Evolutionary conservation across 495 filamentous ascomycete species (phyloP).

Genomic region (Aspergillus indologenus): DNA sequence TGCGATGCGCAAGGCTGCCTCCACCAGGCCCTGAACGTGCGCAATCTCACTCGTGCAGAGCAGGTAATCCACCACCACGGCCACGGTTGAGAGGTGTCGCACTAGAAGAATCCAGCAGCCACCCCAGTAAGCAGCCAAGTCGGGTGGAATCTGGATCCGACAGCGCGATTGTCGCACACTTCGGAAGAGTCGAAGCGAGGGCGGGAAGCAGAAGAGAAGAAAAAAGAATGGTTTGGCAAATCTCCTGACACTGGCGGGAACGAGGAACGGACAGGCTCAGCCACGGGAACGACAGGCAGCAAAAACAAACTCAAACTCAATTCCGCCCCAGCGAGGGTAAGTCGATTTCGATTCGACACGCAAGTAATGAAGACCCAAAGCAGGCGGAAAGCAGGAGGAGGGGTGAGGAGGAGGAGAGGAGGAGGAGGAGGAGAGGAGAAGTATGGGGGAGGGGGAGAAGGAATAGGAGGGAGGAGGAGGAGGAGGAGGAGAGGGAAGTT

Average conservation of each 20-base stretch:
- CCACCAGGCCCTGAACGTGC: background rate
- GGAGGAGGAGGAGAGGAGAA: background rate
- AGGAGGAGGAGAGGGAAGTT: too few relatives aligned
- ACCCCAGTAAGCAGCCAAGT: background rate
- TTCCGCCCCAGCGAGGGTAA: conserved; percentile 12
- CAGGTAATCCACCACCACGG: background rate
- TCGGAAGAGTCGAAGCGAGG: background rate
- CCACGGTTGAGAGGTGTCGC: background rate
- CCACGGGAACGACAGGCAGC: background rate
- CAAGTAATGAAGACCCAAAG: conserved; percentile 5
- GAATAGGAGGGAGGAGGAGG: too few relatives aligned
- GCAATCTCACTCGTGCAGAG: background rate
- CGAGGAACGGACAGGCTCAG: background rate
- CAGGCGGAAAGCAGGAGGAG: conserved; percentile 4
- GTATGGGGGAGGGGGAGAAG: too few relatives aligned
- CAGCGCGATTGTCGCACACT: background rate
- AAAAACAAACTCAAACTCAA: background rate
- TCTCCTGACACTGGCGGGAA: conserved; percentile 7
- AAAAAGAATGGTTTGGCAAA: background rate
- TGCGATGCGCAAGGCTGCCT: background rate
- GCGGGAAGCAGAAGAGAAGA: background rate
- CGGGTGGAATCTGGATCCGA: conserved; percentile 6
- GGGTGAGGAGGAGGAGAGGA: conserved; percentile 7
- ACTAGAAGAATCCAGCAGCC: background rate
- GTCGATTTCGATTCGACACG: conserved; percentile 13